Conservation (phyloP, 1,284 basidiomycete species). For the Entoloma clypeatum region DNA sequence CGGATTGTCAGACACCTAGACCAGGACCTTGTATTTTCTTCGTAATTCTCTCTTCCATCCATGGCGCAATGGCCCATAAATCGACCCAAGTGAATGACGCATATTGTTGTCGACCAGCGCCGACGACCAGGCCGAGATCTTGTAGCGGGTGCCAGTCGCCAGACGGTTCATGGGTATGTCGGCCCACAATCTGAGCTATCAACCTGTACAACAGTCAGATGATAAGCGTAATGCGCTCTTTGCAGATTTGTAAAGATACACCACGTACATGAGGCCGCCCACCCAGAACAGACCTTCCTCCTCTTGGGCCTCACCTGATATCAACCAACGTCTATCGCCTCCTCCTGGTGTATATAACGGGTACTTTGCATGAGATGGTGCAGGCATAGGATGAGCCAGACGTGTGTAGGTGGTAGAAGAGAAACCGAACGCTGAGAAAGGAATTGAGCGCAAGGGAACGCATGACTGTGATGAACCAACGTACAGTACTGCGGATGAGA, state of each 20-base stretch:
- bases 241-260: neutral
- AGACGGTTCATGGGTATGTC: conserved; percentile 37
- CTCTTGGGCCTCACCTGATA: conserved; percentile 49
- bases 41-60: conserved; percentile 63
- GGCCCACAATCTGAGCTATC: conserved; percentile 55
- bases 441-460: conserved; percentile 5
- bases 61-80: conserved; percentile 67
- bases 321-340: conserved; percentile 61
- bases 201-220: conserved; percentile 41
- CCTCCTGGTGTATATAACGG: conserved; percentile 70
- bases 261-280: conserved; percentile 61
- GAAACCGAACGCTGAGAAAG: conserved; percentile 17
- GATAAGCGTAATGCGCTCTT: neutral
- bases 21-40: conserved; percentile 65
- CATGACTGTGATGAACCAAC: conserved; percentile 8
- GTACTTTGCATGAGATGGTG: conserved; percentile 53
- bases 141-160: conserved; percentile 36
- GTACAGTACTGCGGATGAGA: conserved; percentile 24
- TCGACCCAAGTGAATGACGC: conserved; percentile 68
- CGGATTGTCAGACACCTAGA: conserved; percentile 46
- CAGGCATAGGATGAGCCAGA: conserved; percentile 55
- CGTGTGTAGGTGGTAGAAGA: conserved; percentile 35
- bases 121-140: conserved; percentile 48
- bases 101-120: conserved; percentile 52
- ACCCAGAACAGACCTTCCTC: conserved; percentile 68